Evolutionary conservation across 345 rosid genomes (phyloP).

Genomic region (Salix koriyanagi): DNA sequence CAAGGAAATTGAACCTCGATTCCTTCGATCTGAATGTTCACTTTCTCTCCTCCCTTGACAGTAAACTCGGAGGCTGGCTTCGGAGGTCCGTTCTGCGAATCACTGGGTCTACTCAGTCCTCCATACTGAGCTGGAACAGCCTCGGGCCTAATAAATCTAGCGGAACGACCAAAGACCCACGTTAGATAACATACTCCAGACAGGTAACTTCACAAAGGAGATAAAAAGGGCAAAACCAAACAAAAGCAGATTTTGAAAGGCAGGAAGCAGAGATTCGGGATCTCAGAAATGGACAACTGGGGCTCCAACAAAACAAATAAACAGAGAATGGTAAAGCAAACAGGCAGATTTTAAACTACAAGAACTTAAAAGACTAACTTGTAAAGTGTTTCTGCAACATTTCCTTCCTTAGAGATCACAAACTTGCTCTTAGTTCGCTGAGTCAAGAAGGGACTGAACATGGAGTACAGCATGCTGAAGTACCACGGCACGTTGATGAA

Average conservation of each 20-base stretch:
- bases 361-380: constrained; percentile 38
- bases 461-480: constrained; percentile 75
- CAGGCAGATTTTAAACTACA: too few species aligned
- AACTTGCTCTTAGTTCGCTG: constrained; percentile 97
- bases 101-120: constrained; percentile 71
- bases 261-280: not conserved
- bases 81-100: constrained; percentile 55
- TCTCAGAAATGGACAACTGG: not conserved
- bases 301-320: not conserved
- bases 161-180: not conserved
- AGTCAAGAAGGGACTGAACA: constrained; percentile 90
- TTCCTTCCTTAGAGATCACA: constrained; percentile 84
- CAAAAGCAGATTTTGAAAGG: not conserved
- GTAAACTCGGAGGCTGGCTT: constrained; percentile 89
- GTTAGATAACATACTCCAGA: not conserved
- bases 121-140: constrained; percentile 91
- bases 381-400: constrained; percentile 90
- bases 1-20: constrained; percentile 53
- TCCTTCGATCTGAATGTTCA: constrained; percentile 95
- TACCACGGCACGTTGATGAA: constrained; percentile 98
- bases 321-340: not conserved
- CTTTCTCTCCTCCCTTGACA: constrained; percentile 93
- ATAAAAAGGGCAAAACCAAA: not conserved
- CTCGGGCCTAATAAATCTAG: constrained; percentile 84
- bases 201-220: too few species aligned